Evolutionary conservation across 2,329 filamentous ascomycete species (phyloP), one percentile per base, ranked within the genome.

Genomic region (Myriosclerotinia curreyana): DNA sequence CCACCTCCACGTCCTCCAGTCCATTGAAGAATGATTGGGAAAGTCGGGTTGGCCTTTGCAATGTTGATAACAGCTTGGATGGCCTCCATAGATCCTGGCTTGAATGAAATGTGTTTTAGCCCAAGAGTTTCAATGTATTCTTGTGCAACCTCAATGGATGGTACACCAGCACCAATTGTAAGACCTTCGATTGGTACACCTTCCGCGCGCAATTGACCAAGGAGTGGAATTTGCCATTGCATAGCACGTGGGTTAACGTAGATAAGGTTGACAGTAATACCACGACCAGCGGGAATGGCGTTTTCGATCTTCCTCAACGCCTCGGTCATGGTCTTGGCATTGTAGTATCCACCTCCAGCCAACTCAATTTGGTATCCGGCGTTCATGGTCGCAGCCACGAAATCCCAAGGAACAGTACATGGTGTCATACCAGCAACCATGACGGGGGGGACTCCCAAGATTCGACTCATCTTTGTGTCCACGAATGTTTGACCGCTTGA

Each of bases 341-440:
- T 89, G 79, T 91, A 96, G 79, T 96, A 96, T 68, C 92, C 92
- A 76, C 92, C 92, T 74, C 92, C 92, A 66, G 87, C 92, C 70
- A 96, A 82, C 80, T 96, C 92, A 69, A 96, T 91, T 69, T 96
- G 91, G 76, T 96, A 96, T n/a, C 92, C 92, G 62, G 92, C 91
- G 70, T 94, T 94, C 90, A 96, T 96, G 20, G 91, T 94, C 1
- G 92, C 91, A 8, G 92, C 89, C 51, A 96, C 90, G 70, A 96
- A 96, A 76, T 96, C 91, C 89, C 90, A 95, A 0, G 91, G 86
- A 3, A 96, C 91, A 0, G 93, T 97, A 66, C 85, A 86, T 15
- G 93, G 93, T 2, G 93, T 96, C 93, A 97, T 97, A 75, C 92
- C 93, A 64, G 92, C 91, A 66, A 96, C 92, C 81, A 97, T 88